Base-by-base conservation (phyloP, 2,329 filamentous ascomycete genomes). In the Anthostomella pinea region DNA sequence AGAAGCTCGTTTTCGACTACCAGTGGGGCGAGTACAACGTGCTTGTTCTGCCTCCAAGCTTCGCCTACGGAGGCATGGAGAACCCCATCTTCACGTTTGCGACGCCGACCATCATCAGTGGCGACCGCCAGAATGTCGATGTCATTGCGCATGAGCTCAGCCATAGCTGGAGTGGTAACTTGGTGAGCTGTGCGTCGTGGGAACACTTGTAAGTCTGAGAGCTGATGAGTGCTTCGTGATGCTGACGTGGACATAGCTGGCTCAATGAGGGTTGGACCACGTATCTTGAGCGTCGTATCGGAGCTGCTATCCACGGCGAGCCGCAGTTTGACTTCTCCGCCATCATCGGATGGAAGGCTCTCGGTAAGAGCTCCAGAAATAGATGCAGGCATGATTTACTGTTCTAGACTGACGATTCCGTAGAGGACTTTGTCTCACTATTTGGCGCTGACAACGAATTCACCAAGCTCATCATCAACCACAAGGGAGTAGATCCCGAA, bases 11-110 rank as follows among this genome's bases (percentile, higher is more conserved):
- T 30, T 94, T 88, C 52, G 86, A 87, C 1, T 97, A 98, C 63
- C 79, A 80, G 40, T 98, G 93, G 93, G 90, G 87, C 11, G 83
- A 90, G 51, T 97, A 97, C 71, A 97, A 97, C 51, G 87, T 95
- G 8, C 70, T 97, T 15, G 84, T 96, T 4, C 70, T 97, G 20
- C 91, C 91, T 4, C 86, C 88, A 1, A 91, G 85, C 51, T 97
- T 95, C 61, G 88, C 88, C 0, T 94, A 93, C 53, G 88, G 87
- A 54, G 85, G 84, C 64, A 89, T 89, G 85, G 89, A 95, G 63
- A 95, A 96, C 59, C 90, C 90, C 0, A 81, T 95, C 35, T 95
- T 86, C 66, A 97, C 93, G 0, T 97, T 95, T 60, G 91, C 90
- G 2, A 97, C 93, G 2, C 91, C 91, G 2, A 95, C 89, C 22